Base-by-base conservation (phyloP, 306 rosid genomes). In the Amphicarpaea edgeworthii region DNA sequence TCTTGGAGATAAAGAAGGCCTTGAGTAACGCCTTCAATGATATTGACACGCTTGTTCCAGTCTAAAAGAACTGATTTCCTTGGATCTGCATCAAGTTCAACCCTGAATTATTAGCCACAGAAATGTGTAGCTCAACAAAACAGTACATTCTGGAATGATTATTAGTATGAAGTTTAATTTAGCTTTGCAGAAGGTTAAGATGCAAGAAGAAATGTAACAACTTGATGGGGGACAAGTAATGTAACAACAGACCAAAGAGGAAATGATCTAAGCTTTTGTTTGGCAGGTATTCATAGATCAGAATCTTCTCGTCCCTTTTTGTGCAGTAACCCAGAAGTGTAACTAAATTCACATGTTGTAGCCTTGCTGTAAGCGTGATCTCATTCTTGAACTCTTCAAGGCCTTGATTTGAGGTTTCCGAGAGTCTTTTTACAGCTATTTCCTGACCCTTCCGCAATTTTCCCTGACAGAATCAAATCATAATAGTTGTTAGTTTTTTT, bases 1-100 rank as follows among this genome's bases (percentile, higher is more conserved):
- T 28, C 32, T 28, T 89, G 93, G 61, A 89, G 95, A 79, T 91
- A 91, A 17, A 89, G 79, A 83, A 91, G 93, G 32, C 97, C 95
- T 71, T 89, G 95, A 67, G 75, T 87, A 54, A 91, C 57, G 17
- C 93, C 95, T 76, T 87, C 89, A 30, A 91, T 89, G 54, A 57
- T 83, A 34, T 86, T 85, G 21, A 86, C 87, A 47, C 86, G 83
- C 53, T 69, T 83, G 46, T 4, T 26, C 91, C 93, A 91, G 40
- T 88, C 84, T 59, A 91, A 65, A 15, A 70, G 34, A 57, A 12
- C 6, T 63, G 80, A 37, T 83, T 70, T 74, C 38, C 43, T 51
- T 45, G 77, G 83, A 84, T 86, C 97, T 91, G 77, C 72, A 82
- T 12, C 28, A 54, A 61, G 80, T 42, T 77, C 53, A 84, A 46